A percentile compares a stretch with the other conserved stretches of the same genome.
Conservation (phyloP, 2,329 filamentous ascomycete genomes). For the Aspergillus fumigatiaffinis region DNA sequence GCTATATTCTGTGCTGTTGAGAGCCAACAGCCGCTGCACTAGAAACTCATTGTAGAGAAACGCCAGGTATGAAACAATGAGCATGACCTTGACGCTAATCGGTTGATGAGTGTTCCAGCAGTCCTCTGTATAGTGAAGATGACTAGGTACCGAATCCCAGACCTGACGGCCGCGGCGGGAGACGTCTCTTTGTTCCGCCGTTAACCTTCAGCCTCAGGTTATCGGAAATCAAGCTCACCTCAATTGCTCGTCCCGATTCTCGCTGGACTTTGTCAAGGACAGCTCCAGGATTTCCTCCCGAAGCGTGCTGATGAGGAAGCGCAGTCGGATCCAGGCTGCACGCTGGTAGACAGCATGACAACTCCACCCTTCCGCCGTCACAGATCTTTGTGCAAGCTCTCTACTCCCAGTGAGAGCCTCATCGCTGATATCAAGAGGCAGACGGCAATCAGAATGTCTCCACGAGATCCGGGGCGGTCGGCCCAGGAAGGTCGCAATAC, state of each 20-base stretch:
- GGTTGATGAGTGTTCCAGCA: slow-evolving; percentile 19
- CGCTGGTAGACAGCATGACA: slow-evolving; percentile 11
- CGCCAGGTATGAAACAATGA: slow-evolving; percentile 21
- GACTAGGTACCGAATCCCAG: slow-evolving; percentile 19
- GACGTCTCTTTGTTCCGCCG: slow-evolving; percentile 12
- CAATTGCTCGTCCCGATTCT: slow-evolving; percentile 8
- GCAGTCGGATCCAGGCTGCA: slow-evolving; percentile 21
- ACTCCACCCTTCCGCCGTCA: slow-evolving; percentile 22
- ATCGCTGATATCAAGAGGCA: slow-evolving; percentile 24
- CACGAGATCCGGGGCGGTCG: slow-evolving; percentile 22
- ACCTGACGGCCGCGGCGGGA: slow-evolving; percentile 17
- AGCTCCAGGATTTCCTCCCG: slow-evolving; percentile 26
- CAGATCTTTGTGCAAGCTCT: slow-evolving; percentile 1
- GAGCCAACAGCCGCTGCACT: slow-evolving; percentile 23
- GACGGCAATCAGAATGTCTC: slow-evolving; percentile 20
- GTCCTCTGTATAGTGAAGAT: slow-evolving; percentile 18
- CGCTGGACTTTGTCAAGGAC: slow-evolving; percentile 15
- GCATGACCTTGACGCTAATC: slow-evolving; percentile 29
- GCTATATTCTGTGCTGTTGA: slow-evolving; percentile 17
- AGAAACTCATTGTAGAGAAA: slow-evolving; percentile 28
- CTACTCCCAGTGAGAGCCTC: slow-evolving; percentile 9
- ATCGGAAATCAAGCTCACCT: slow-evolving; percentile 10
- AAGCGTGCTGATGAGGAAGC: slow-evolving; percentile 22
- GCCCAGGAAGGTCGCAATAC: slow-evolving; percentile 25
- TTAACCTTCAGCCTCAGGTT: background rate